A percentile compares a stretch with the other conserved stretches of the same genome.
phyloP scores from a whole-genome alignment of 495 filamentous ascomycete genomes.

The Bacidia rubella region DNA sequence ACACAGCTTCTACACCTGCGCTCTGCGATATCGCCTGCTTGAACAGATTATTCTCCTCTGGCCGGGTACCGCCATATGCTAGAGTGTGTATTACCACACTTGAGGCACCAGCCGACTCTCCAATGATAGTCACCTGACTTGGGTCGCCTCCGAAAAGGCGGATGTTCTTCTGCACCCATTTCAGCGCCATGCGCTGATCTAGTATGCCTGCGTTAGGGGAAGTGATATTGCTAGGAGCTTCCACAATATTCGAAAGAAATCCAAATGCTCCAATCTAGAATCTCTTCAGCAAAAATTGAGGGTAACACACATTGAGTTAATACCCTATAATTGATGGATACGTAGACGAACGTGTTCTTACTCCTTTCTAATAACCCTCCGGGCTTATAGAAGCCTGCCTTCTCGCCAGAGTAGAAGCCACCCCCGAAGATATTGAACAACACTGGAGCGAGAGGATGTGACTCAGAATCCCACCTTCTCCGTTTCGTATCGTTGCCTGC shows the following conservation, averaged over 20 bases:
- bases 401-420: conserved; percentile 32
- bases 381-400: conserved; percentile 30
- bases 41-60: conserved; percentile 20
- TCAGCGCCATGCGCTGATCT: conserved; percentile 32
- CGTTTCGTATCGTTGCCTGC: not conserved
- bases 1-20: conserved; percentile 1
- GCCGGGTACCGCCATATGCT: conserved; percentile 19
- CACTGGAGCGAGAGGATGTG: conserved; percentile 28
- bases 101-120: conserved; percentile 19
- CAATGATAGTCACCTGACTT: conserved; percentile 18
- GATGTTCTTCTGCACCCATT: conserved; percentile 41
- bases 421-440: conserved; percentile 48
- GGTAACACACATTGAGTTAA: conserved; percentile 6
- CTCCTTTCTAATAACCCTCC: conserved; percentile 32
- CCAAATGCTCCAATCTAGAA: conserved; percentile 47
- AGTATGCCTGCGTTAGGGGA: conserved; percentile 36
- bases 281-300: not conserved
- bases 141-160: conserved; percentile 35
- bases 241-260: conserved; percentile 30
- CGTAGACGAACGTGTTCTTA: conserved; percentile 35
- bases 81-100: conserved; percentile 25
- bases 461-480: not conserved
- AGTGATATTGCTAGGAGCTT: conserved; percentile 13
- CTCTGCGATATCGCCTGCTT: conserved; percentile 5
- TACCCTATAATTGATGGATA: conserved; percentile 47